Percentiles rank a stretch among this genome's conserved stretches.
Conservation (phyloP, 108 stramenopile genomes). For the Nitzschia sp. region DNA sequence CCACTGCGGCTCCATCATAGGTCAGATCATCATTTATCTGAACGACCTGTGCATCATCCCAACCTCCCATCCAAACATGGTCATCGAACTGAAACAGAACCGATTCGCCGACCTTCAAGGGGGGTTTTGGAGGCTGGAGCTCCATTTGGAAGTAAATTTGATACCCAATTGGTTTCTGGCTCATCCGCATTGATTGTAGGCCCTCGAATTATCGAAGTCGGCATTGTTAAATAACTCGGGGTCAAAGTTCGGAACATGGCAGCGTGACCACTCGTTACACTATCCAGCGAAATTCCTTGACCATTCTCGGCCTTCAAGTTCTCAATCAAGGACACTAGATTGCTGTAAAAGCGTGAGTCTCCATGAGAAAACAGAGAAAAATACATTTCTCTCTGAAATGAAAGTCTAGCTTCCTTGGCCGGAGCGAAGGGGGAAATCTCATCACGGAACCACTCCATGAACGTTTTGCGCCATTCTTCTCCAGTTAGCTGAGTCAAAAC, state of each 20-base stretch:
- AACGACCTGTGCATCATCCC: not conserved
- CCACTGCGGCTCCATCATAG: no score
- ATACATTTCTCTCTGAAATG: not conserved
- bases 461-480: slow-evolving; percentile 25
- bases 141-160: slow-evolving; percentile 1
- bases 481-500: not conserved
- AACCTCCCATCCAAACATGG: not conserved
- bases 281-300: no score
- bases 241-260: not conserved
- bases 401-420: not conserved
- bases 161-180: not conserved
- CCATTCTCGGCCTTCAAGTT: not conserved
- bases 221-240: not conserved
- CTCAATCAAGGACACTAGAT: not conserved
- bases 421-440: slow-evolving; percentile 32
- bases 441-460: slow-evolving; percentile 34
- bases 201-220: not conserved
- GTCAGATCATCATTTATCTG: not conserved
- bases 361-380: not conserved
- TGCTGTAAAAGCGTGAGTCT: not conserved
- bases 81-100: not conserved
- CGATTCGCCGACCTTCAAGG: not conserved
- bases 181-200: not conserved
- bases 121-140: not conserved
- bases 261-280: not conserved